Percentiles rank a stretch among this genome's conserved stretches.
Conservation (phyloP, 2,329 filamentous ascomycete species). For the Alternaria longipes region DNA sequence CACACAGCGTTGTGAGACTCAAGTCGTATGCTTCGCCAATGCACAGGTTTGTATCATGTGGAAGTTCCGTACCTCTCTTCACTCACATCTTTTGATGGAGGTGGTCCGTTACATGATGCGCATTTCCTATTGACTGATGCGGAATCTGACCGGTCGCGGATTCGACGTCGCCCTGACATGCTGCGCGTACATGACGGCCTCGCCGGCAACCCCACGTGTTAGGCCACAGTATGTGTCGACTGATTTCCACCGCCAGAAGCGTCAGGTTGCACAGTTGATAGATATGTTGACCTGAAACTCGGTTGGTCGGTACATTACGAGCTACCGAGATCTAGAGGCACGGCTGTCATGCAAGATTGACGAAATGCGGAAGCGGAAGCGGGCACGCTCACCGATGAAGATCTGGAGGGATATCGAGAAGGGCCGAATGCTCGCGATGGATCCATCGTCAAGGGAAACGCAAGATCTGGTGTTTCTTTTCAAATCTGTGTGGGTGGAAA, state of each 20-base stretch:
- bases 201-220: constrained; percentile 5
- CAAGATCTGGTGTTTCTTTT: constrained; percentile 19
- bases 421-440: constrained; percentile 12
- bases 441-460: constrained; percentile 9
- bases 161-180: neutral
- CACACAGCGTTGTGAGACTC: neutral
- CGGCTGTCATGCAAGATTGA: constrained; percentile 16
- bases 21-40: neutral
- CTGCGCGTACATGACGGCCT: neutral
- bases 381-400: constrained; percentile 19
- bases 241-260: constrained; percentile 7
- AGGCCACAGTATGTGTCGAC: constrained; percentile 13
- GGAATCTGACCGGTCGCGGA: neutral
- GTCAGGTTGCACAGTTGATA: constrained; percentile 2
- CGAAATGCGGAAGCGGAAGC: constrained; percentile 23
- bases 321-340: constrained; percentile 22
- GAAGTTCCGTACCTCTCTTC: neutral
- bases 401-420: constrained; percentile 5
- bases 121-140: neutral
- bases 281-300: constrained; percentile 12
- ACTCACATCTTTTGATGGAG: neutral
- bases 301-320: constrained; percentile 11
- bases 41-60: neutral
- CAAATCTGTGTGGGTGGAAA: constrained; percentile 9
- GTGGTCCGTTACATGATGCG: constrained; percentile 1